Base-by-base conservation (phyloP, 805 yeast species). In the Yarrowia osloensis region DNA sequence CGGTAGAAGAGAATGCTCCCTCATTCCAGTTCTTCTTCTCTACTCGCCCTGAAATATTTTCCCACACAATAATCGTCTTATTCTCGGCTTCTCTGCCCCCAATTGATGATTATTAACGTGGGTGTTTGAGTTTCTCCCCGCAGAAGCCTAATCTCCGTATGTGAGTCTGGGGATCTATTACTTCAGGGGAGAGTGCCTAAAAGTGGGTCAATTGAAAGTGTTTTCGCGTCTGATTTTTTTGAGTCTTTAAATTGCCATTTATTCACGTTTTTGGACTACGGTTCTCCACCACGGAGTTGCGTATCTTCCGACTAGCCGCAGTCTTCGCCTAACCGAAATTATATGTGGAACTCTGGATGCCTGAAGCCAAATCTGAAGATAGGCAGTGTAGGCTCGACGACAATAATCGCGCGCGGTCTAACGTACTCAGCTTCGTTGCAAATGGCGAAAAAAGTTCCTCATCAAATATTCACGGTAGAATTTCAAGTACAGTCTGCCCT, bases 91-190 rank as follows among this genome's bases (percentile, higher is more conserved):
- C 15, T 50, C 7, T 13, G n/a, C 15, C 4, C 6, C 5, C 40
- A 50, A 19, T 50, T 50, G 39, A 21, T 50, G 57, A 50, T 50
- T 50, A 50, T 50, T 50, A 50, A 33, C 57, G 24, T 31, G 57
- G 39, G 28, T 15, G 12, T 50, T 21, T 21, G 50, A 31, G 21
- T 21, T 50, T 50, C 40, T 22, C 57, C 57, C 57, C 57, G 57
- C 57, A 50, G n/a, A 50, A 50, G 40, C 8, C n/a, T 21, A 50
- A 33, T 50, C 40, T 50, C 40, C 40, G 26, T 31, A 49, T 6
- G 5, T 17, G 12, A 21, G 8, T 6, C 40, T 50, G 26, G 26
- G 31, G 19, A 21, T 13, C 6, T 17, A 24, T 24, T 7, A 17
- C 7, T 7, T 2, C 40, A 9, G 12, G 12, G 31, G 13, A 6